Evolutionary conservation across 2,329 filamentous ascomycete genomes (phyloP).

Genomic region (Aspergillus candidus): DNA sequence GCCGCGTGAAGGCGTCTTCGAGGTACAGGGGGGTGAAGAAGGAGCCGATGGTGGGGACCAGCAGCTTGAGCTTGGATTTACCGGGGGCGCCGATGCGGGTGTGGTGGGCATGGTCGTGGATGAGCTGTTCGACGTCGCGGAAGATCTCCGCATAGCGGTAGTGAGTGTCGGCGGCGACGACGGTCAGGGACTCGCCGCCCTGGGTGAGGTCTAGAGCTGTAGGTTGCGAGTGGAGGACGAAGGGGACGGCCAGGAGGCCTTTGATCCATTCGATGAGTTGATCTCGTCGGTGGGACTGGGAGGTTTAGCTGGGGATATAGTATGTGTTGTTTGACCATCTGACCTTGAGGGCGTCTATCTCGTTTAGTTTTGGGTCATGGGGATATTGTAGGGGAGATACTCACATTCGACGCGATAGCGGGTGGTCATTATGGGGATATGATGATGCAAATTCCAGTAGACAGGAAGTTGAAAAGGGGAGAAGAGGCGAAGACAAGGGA

Average conservation of each 20-base stretch:
- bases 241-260: constrained; percentile 84
- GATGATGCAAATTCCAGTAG: too few species aligned
- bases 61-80: constrained; percentile 83
- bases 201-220: constrained; percentile 70
- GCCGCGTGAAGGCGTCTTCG: constrained; percentile 84
- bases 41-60: constrained; percentile 84
- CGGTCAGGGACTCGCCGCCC: constrained; percentile 55
- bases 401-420: constrained; percentile 63
- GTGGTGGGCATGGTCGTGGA: constrained; percentile 80
- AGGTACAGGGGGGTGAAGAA: constrained; percentile 88
- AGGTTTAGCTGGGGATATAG: neutral
- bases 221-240: constrained; percentile 92
- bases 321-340: neutral
- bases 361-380: constrained; percentile 12
- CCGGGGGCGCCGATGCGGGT: constrained; percentile 59
- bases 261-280: constrained; percentile 98
- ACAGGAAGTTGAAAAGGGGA: too few species aligned
- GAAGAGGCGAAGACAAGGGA: neutral
- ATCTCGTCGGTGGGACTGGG: constrained; percentile 77
- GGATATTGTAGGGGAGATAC: constrained; percentile 23
- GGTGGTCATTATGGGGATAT: constrained; percentile 37
- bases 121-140: constrained; percentile 83
- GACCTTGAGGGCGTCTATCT: constrained; percentile 59
- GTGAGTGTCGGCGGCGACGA: constrained; percentile 75
- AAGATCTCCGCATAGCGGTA: constrained; percentile 92